Percentiles rank a stretch among this genome's conserved stretches.
Conservation (phyloP, 345 rosid species). For the Rhodamnia rubescens region DNA sequence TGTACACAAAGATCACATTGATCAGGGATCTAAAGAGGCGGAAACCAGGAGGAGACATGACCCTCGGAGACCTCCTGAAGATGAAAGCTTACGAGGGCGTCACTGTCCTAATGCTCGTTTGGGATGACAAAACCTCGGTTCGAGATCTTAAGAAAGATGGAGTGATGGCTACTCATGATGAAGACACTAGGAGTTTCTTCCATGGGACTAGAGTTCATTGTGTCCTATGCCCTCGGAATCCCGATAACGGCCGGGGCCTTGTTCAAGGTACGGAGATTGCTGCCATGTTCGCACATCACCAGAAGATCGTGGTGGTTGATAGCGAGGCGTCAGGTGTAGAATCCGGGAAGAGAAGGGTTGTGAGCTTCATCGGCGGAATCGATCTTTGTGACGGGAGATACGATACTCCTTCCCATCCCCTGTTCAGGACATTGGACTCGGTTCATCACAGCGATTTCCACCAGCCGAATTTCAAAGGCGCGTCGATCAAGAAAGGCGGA, state of each 20-base stretch:
- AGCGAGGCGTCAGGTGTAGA: slow-evolving; percentile 8
- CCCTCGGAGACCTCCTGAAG: slow-evolving; percentile 40
- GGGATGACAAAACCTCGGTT: slow-evolving; percentile 53
- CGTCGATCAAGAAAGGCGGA: slow-evolving; percentile 27
- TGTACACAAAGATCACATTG: slow-evolving; percentile 26
- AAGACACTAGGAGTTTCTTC: slow-evolving; percentile 37
- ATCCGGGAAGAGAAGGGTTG: slow-evolving; percentile 17
- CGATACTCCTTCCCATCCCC: slow-evolving; percentile 30
- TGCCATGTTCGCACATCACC: slow-evolving; percentile 47
- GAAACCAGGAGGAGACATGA: slow-evolving; percentile 21
- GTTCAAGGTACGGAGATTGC: slow-evolving; percentile 27
- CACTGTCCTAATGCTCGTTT: slow-evolving; percentile 40
- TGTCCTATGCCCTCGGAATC: slow-evolving; percentile 43
- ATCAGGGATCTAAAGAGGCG: slow-evolving; percentile 27
- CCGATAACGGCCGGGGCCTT: slow-evolving; percentile 25
- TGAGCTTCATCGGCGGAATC: slow-evolving; percentile 49
- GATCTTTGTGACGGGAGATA: slow-evolving; percentile 55
- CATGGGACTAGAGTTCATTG: slow-evolving; percentile 27
- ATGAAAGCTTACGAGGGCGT: slow-evolving; percentile 45
- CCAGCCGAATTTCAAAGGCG: slow-evolving; percentile 24
- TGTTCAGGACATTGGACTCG: slow-evolving; percentile 24
- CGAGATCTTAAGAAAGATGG: slow-evolving; percentile 37
- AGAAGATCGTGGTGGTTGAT: slow-evolving; percentile 40
- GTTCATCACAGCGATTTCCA: slow-evolving; percentile 25
- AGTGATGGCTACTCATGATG: slow-evolving; percentile 50